Evolutionary conservation across 495 filamentous ascomycete species (phyloP).

Genomic region (Platismatia glauca): DNA sequence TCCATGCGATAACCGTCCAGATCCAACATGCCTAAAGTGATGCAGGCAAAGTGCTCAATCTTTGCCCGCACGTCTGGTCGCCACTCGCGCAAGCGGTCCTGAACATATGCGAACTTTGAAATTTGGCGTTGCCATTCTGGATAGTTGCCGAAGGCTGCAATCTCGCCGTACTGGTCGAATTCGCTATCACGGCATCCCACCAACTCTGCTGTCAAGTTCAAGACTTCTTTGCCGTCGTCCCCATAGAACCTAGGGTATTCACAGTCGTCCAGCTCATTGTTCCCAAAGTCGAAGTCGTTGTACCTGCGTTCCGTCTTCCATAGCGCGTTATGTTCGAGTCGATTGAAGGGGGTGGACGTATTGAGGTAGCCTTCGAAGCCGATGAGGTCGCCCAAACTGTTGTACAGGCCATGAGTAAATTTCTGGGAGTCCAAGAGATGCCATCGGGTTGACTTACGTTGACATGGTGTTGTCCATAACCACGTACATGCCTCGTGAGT

Average conservation of each 20-base stretch:
- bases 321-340: conserved; percentile 46
- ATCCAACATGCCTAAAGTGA: conserved; percentile 54
- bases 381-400: conserved; percentile 54
- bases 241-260: conserved; percentile 59
- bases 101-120: conserved; percentile 65
- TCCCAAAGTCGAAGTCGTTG: conserved; percentile 54
- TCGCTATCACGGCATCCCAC: conserved; percentile 60
- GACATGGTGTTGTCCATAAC: conserved; percentile 64
- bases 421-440: too few species aligned
- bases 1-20: conserved; percentile 64
- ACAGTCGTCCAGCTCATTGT: conserved; percentile 51
- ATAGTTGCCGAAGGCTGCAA: conserved; percentile 58
- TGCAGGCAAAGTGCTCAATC: conserved; percentile 56
- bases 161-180: conserved; percentile 63
- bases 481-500: conserved; percentile 60
- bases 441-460: conserved; percentile 41
- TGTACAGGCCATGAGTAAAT: conserved; percentile 2
- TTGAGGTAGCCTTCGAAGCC: conserved; percentile 62
- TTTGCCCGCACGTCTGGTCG: conserved; percentile 49
- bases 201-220: conserved; percentile 34
- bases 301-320: conserved; percentile 54
- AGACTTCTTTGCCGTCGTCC: conserved; percentile 47
- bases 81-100: conserved; percentile 70
- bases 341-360: conserved; percentile 51
- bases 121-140: conserved; percentile 62